Percentiles rank a stretch among this genome's conserved stretches.
These are phyloP conservation scores for Verticillium nonalfalfae DNA, from an alignment of 2,329 filamentous ascomycete genomes.

Conservation along the genomic window DNA sequence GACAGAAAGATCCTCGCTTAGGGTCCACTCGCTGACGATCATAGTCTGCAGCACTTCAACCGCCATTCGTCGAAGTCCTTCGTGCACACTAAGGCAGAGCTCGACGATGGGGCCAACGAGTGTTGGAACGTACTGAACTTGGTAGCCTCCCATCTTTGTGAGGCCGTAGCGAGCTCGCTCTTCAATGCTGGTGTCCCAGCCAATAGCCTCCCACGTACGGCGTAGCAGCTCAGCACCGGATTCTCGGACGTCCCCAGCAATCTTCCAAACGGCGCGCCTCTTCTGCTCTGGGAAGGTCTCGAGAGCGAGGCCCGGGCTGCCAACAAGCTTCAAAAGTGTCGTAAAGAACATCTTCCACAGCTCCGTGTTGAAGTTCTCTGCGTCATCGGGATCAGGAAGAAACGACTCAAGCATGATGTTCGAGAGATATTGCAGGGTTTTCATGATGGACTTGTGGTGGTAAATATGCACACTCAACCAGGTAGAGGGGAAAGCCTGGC, in stretches of 20 bases:
- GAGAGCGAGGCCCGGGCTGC: slow-evolving; percentile 79
- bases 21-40: slow-evolving; percentile 96
- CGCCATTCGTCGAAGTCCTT: slow-evolving; percentile 81
- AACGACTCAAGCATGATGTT: slow-evolving; percentile 76
- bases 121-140: slow-evolving; percentile 94
- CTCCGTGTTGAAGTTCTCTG: slow-evolving; percentile 86
- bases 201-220: slow-evolving; percentile 88
- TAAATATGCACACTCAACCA: slow-evolving; percentile 95
- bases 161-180: slow-evolving; percentile 74
- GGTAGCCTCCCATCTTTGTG: slow-evolving; percentile 85
- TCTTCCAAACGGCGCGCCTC: slow-evolving; percentile 94
- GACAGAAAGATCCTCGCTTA: slow-evolving; percentile 85
- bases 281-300: slow-evolving; percentile 98
- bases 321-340: slow-evolving; percentile 81
- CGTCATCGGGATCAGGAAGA: slow-evolving; percentile 83
- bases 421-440: slow-evolving; percentile 75
- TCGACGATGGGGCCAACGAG: slow-evolving; percentile 89
- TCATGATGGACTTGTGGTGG: slow-evolving; percentile 86
- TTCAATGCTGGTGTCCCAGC: slow-evolving; percentile 84
- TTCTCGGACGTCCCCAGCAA: slow-evolving; percentile 92
- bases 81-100: slow-evolving; percentile 90
- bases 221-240: slow-evolving; percentile 81
- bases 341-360: slow-evolving; percentile 93
- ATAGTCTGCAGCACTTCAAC: slow-evolving; percentile 94
- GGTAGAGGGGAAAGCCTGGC: slow-evolving; percentile 79